Percentiles rank a stretch among this genome's conserved stretches.
Evolutionary conservation across 306 rosid species (phyloP).

Genomic region (Luffa acutangula): DNA sequence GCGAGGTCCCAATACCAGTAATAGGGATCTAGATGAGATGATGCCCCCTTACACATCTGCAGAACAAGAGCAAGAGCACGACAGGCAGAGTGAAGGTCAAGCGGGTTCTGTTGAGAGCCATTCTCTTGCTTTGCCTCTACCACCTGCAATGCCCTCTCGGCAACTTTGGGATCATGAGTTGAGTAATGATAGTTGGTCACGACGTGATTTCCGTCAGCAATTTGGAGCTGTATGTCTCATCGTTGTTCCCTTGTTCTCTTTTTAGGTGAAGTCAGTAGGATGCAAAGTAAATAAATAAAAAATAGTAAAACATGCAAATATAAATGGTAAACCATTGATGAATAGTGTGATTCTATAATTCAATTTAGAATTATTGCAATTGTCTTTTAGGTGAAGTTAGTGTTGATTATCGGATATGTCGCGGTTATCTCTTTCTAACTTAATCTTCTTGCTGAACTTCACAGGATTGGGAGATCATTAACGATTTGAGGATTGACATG

Average conservation of each 20-base stretch:
- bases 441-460: neutral
- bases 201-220: conserved; percentile 54
- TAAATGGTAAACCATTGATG: neutral
- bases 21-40: conserved; percentile 66
- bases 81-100: conserved; percentile 34
- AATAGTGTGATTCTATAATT: neutral
- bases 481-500: conserved; percentile 94
- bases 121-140: conserved; percentile 33
- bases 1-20: conserved; percentile 51
- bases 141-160: conserved; percentile 48
- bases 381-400: neutral
- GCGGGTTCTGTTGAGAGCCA: conserved; percentile 33
- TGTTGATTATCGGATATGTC: neutral
- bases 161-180: conserved; percentile 64
- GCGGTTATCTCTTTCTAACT: neutral
- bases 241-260: neutral
- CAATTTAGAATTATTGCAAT: neutral
- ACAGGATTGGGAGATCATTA: conserved; percentile 84
- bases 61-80: conserved; percentile 49
- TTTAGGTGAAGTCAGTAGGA: conserved; percentile 4
- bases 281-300: neutral
- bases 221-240: conserved; percentile 50
- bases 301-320: neutral
- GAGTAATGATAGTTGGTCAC: conserved; percentile 60
- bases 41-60: conserved; percentile 39